These are phyloP conservation scores for Calonectria honghensis DNA, from an alignment of 2,329 filamentous ascomycete species.

Conservation along the genomic window DNA sequence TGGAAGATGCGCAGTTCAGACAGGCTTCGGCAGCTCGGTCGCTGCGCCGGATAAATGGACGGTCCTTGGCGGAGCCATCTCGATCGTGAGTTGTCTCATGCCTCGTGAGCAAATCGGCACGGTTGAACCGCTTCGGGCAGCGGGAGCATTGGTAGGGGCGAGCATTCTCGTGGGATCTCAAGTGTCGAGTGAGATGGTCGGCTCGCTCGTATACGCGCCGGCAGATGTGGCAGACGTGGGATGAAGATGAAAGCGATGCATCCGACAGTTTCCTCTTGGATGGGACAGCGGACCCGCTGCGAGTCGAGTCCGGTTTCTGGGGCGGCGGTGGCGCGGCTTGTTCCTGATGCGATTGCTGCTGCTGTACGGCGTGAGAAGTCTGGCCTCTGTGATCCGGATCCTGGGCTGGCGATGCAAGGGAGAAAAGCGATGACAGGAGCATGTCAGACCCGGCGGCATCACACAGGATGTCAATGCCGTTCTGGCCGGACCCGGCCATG, in stretches of 20 bases:
- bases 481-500: slow-evolving; percentile 53
- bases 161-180: slow-evolving; percentile 54
- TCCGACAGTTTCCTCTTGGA: slow-evolving; percentile 54
- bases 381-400: slow-evolving; percentile 41
- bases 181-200: slow-evolving; percentile 53
- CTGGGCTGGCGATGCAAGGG: slow-evolving; percentile 48
- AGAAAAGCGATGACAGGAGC: slow-evolving; percentile 54
- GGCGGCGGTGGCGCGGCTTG: slow-evolving; percentile 41
- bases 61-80: slow-evolving; percentile 53
- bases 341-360: slow-evolving; percentile 46
- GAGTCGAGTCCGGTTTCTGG: slow-evolving; percentile 40
- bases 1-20: slow-evolving; percentile 54
- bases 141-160: slow-evolving; percentile 55
- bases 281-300: slow-evolving; percentile 43
- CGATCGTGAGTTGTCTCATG: slow-evolving; percentile 55
- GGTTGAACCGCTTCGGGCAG: slow-evolving; percentile 54
- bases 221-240: slow-evolving; percentile 55
- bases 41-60: slow-evolving; percentile 53
- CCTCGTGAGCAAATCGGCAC: slow-evolving; percentile 53
- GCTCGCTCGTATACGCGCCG: slow-evolving; percentile 54
- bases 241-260: slow-evolving; percentile 51
- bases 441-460: slow-evolving; percentile 55
- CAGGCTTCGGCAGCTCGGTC: slow-evolving; percentile 54
- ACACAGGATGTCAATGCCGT: slow-evolving; percentile 55
- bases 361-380: slow-evolving; percentile 26